Conservation (phyloP, 192 early-diverging fungal genomes). For the Podila epicladia region DNA sequence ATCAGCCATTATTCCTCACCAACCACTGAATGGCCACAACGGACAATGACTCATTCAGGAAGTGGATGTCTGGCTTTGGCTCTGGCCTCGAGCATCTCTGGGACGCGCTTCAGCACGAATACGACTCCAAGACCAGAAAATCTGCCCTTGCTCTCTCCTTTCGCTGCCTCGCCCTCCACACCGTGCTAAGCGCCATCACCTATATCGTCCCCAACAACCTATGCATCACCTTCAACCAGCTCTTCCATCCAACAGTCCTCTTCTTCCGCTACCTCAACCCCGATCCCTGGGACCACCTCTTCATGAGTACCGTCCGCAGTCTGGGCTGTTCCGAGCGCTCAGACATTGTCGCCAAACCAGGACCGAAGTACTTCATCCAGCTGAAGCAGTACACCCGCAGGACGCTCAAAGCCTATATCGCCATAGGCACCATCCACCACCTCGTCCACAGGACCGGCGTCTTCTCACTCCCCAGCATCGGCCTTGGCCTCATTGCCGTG, state of each 20-base stretch:
- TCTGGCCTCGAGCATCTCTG: slow-evolving; percentile 23
- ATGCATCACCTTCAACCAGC: neutral
- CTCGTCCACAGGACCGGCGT: slow-evolving; percentile 16
- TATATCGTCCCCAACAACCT: neutral
- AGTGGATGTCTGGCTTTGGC: slow-evolving; percentile 19
- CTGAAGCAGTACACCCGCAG: slow-evolving; percentile 4
- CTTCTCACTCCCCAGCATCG: slow-evolving; percentile 1
- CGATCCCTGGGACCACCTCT: slow-evolving; percentile 26
- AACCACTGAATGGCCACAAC: neutral
- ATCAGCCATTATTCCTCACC: neutral
- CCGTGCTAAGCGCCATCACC: neutral
- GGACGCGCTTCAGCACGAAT: slow-evolving; percentile 17
- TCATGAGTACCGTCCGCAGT: slow-evolving; percentile 16
- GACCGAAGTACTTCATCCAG: slow-evolving; percentile 4
- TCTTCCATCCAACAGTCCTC: slow-evolving; percentile 21
- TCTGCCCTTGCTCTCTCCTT: slow-evolving; percentile 1
- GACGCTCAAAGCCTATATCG: slow-evolving; percentile 2
- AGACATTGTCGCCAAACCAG: slow-evolving; percentile 27
- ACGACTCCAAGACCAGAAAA: neutral
- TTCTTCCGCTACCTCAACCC: slow-evolving; percentile 27
- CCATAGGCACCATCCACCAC: neutral
- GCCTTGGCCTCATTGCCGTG: slow-evolving; percentile 5
- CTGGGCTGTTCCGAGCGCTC: slow-evolving; percentile 19
- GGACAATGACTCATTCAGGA: slow-evolving; percentile 13
- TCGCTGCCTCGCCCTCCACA: slow-evolving; percentile 13